Conservation (phyloP, 371 early-diverging fungal species). For the Mortierella sp. region DNA sequence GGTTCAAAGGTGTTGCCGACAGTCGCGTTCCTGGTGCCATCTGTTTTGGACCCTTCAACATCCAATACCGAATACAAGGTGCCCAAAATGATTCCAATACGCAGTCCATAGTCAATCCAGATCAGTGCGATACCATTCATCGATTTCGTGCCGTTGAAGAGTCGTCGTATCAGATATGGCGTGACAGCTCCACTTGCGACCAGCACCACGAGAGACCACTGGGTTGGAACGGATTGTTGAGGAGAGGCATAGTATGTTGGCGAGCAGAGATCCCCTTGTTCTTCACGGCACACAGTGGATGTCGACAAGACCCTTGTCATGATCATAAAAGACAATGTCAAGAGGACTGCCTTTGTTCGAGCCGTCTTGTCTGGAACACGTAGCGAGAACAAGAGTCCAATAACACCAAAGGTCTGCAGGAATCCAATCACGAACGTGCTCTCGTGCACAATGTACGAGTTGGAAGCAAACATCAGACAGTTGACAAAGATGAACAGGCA, state of each 20-base stretch:
- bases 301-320: constrained; percentile 67
- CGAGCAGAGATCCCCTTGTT: constrained; percentile 79
- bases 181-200: constrained; percentile 49
- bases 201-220: constrained; percentile 40
- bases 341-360: constrained; percentile 49
- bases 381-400: constrained; percentile 55
- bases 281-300: constrained; percentile 90
- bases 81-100: constrained; percentile 62
- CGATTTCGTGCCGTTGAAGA: constrained; percentile 34
- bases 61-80: constrained; percentile 74
- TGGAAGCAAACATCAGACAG: constrained; percentile 78
- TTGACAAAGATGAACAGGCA: constrained; percentile 63
- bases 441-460: constrained; percentile 91
- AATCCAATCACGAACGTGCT: constrained; percentile 76
- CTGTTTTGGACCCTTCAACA: constrained; percentile 56
- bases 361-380: constrained; percentile 34
- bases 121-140: constrained; percentile 50
- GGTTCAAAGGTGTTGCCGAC: constrained; percentile 39
- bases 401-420: constrained; percentile 69
- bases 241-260: constrained; percentile 73
- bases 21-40: constrained; percentile 11
- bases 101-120: constrained; percentile 58
- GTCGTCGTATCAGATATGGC: constrained; percentile 51
- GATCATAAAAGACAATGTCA: constrained; percentile 61
- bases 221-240: constrained; percentile 48